Base-by-base conservation (phyloP, 1,284 basidiomycete genomes). In the Chondrostereum purpureum region DNA sequence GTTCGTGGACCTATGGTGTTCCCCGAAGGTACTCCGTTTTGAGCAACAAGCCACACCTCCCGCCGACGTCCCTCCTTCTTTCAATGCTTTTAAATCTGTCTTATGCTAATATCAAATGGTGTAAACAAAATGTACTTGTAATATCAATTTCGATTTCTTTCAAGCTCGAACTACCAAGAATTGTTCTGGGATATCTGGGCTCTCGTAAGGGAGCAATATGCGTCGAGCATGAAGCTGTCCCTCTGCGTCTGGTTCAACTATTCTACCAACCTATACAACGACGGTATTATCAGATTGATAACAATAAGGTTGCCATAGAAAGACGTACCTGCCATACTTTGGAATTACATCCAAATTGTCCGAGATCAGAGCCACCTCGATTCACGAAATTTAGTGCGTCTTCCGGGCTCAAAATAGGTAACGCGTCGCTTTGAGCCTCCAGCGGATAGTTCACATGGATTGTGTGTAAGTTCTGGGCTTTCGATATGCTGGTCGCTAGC, bases 1-100 rank as follows among this genome's bases (percentile, higher is more conserved):
- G 77, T 92, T 5, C 67, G 70, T 6, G 75, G 58, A 0, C 87
- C 87, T 0, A 88, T 93, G 85, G 66, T 86, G n/a, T 88, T 90
- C 54, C 83, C 85, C n/a, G 40, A 62, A 1, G 64, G 69, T n/a
- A 76, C 75, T 5, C 69, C 67, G 18, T 75, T 70, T 54, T 65
- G 45, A 59, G n/a, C n/a, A n/a, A n/a, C 42, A 41, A 5, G 13
- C 3, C 16, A 31, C n/a, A n/a, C n/a, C n/a, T n/a, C n/a, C n/a
- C n/a, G n/a, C n/a, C n/a, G n/a, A n/a, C n/a, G n/a, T n/a, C n/a
- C n/a, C n/a, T n/a, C n/a, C n/a, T n/a, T n/a, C n/a, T n/a, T n/a
- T n/a, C n/a, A n/a, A n/a, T n/a, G n/a, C n/a, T n/a, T n/a, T n/a
- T n/a, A n/a, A n/a, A n/a, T n/a, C n/a, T n/a, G n/a, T n/a, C n/a